Conservation (phyloP, 805 yeast genomes). For the Yamadazyma ubonensis region DNA sequence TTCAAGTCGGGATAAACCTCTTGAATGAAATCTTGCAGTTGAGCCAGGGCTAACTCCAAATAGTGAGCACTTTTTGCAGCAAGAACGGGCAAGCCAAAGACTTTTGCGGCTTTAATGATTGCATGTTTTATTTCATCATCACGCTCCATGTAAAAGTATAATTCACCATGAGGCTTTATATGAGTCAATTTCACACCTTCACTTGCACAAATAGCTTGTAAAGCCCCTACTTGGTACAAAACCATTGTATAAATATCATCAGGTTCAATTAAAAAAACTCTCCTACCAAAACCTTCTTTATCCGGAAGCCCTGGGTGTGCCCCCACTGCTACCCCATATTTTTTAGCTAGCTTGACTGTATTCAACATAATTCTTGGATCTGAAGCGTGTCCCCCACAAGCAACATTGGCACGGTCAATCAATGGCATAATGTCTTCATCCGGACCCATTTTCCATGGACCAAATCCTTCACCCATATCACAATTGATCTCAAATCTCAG, state of each 20-base stretch:
- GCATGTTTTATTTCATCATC: conserved; percentile 37
- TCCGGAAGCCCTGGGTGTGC: conserved; percentile 44
- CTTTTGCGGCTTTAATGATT: conserved; percentile 34
- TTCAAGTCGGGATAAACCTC: conserved; percentile 37
- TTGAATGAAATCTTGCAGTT: conserved; percentile 35
- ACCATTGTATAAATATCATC: conserved; percentile 37
- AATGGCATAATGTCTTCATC: conserved; percentile 41
- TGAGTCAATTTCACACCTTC: conserved; percentile 33
- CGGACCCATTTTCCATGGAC: conserved; percentile 38
- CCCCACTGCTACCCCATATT: conserved; percentile 33
- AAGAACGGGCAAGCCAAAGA: conserved; percentile 33
- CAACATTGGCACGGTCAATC: conserved; percentile 39
- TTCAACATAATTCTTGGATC: conserved; percentile 35
- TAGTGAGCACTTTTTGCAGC: conserved; percentile 35
- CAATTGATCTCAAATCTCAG: conserved; percentile 31
- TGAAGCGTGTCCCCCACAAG: conserved; percentile 44
- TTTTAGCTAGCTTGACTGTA: conserved; percentile 34
- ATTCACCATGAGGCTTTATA: conserved; percentile 40
- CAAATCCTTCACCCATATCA: conserved; percentile 40
- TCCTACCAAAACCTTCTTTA: conserved; percentile 39
- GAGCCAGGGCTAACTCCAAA: conserved; percentile 25
- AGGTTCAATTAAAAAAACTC: conserved; percentile 32
- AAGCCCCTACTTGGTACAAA: conserved; percentile 40
- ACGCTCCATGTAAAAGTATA: conserved; percentile 35
- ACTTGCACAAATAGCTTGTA: conserved; percentile 34